Evolutionary conservation across 2,329 filamentous ascomycete species (phyloP).

Genomic region (Claviceps sorghi): DNA sequence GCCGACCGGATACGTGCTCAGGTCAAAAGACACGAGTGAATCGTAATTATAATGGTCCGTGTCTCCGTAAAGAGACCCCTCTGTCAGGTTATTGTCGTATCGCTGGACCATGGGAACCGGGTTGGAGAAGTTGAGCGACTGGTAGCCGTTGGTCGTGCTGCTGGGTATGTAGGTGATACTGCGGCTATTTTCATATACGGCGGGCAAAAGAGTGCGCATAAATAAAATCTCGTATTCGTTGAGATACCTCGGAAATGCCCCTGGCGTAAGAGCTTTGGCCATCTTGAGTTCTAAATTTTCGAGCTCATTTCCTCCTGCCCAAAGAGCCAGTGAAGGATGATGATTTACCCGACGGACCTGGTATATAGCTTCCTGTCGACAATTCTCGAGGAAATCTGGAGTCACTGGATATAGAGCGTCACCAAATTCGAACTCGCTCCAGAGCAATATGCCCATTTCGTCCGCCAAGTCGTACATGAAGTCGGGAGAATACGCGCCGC

Average conservation of each 20-base stretch:
- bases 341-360: conserved; percentile 47
- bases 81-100: conserved; percentile 35
- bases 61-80: conserved; percentile 41
- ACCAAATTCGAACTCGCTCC: conserved; percentile 50
- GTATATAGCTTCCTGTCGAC: conserved; percentile 40
- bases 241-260: conserved; percentile 17
- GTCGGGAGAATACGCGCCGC: conserved; percentile 44
- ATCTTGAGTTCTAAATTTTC: conserved; percentile 36
- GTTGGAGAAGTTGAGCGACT: conserved; percentile 36
- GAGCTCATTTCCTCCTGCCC: conserved; percentile 45
- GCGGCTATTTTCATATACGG: conserved; percentile 41
- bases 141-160: conserved; percentile 45
- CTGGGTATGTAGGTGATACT: conserved; percentile 47
- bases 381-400: conserved; percentile 38
- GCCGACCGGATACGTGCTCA: conserved; percentile 39
- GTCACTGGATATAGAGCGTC: conserved; percentile 45
- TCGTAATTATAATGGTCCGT: conserved; percentile 49
- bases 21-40: conserved; percentile 35
- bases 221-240: conserved; percentile 45
- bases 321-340: conserved; percentile 40
- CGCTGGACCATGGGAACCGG: conserved; percentile 39
- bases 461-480: conserved; percentile 50
- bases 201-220: conserved; percentile 36
- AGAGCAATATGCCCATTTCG: conserved; percentile 44
- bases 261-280: conserved; percentile 25